Evolutionary conservation across 495 filamentous ascomycete genomes (phyloP).

Genomic region (Tuber aestivum): DNA sequence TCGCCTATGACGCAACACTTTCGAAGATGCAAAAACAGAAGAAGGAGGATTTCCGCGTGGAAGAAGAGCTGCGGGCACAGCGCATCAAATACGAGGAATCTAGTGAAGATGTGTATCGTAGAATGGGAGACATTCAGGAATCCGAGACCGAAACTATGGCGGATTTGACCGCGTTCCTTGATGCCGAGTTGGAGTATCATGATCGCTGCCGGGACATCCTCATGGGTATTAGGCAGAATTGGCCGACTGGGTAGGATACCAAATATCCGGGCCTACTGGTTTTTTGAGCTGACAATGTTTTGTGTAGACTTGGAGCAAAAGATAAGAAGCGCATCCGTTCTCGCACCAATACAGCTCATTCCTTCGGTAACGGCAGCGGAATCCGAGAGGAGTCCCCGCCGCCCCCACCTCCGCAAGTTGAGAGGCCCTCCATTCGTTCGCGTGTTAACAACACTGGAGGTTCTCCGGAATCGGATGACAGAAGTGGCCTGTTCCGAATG

Average conservation of each 20-base stretch:
- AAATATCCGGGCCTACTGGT: not conserved
- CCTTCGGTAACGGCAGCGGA: slow-evolving; percentile 56
- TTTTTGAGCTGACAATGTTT: slow-evolving; percentile 5
- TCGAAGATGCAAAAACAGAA: slow-evolving; percentile 92
- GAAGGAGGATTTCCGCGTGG: slow-evolving; percentile 83
- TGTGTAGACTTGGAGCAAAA: slow-evolving; percentile 40
- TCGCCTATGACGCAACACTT: slow-evolving; percentile 86
- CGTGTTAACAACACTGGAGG: slow-evolving; percentile 32
- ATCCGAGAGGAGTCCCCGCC: slow-evolving; percentile 55
- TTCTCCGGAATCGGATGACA: slow-evolving; percentile 27
- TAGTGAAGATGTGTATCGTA: slow-evolving; percentile 81
- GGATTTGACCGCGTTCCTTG: slow-evolving; percentile 75
- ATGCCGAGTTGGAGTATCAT: slow-evolving; percentile 86
- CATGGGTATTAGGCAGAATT: slow-evolving; percentile 60
- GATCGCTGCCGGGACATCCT: slow-evolving; percentile 79
- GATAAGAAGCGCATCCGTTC: slow-evolving; percentile 47
- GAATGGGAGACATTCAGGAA: slow-evolving; percentile 96
- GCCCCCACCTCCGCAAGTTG: slow-evolving; percentile 44
- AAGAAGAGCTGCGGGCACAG: slow-evolving; percentile 85
- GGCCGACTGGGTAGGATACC: slow-evolving; percentile 56
- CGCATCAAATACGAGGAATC: slow-evolving; percentile 97
- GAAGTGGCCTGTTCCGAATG: slow-evolving; percentile 29
- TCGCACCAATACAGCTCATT: slow-evolving; percentile 59
- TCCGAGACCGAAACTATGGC: slow-evolving; percentile 76
- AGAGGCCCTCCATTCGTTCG: slow-evolving; percentile 38